Evolutionary conservation across 805 yeast genomes (phyloP), one percentile per base, ranked within the genome.

Genomic region (Saturnispora diversa): DNA sequence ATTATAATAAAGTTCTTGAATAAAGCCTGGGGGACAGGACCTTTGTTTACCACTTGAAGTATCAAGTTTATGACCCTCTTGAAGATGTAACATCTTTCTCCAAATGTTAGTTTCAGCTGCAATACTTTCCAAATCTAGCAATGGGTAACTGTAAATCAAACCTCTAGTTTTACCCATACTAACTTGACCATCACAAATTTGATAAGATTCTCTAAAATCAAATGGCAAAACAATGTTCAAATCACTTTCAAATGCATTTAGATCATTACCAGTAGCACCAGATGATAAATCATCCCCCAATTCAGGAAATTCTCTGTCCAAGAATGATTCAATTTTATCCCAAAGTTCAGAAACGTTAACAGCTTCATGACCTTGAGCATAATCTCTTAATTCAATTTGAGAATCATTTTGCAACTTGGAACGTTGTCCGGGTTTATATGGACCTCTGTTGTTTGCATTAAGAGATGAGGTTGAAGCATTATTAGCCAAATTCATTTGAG

Each of bases 111-210:
- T 80, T 74, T 84, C 85, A 32, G 78, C 80, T 25, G 80, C 80
- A 38, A 88, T 72, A 49, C 80, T 80, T 55, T 88, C 95, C 31
- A 90, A 62, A 17, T 84, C 80, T 74, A 92, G 69, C 44, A 92
- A 67, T 40, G 81, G 77, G 49, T 84, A 65, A 3, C 96, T 95
- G 57, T 78, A 90, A 28, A 92, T 58, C 41, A 92, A 63, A 8
- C 98, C 92, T 23, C 74, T 71, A 45, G 84, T 77, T 42, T 77
- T 74, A 31, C 87, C 94, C 45, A 82, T 69, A 29, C 72, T 72
- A 44, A 80, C 83, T 64, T 92, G 98, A 39, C 98, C 98, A 55
- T 92, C 97, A 50, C 92, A 95, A 30, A 82, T 63, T 52, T 77
- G 73, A 54, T 74, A 74, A 33, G 90, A 83, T 31, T 87, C 94